Base-by-base conservation (phyloP, 2,329 filamentous ascomycete species). In the Aureobasidium leucospermi region DNA sequence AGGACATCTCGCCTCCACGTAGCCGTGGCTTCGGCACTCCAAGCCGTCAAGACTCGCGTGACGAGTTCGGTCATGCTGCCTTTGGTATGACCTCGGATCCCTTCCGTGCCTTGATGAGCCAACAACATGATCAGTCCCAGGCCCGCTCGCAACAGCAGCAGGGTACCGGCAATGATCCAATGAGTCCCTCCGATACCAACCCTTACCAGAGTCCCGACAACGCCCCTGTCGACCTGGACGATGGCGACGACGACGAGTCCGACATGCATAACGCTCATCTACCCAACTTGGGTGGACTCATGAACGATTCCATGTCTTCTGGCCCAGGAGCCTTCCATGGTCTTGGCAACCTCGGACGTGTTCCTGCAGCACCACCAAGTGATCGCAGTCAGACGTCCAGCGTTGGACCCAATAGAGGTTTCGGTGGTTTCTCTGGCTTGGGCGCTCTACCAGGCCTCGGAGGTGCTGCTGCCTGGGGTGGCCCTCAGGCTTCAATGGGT, bases 371-470 rank as follows among this genome's bases (percentile, higher is more conserved):
- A 76, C 85, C 90, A 55, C 87, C 87, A 5, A 90, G 91, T 65
- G 93, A 97, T 70, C 87, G 93, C 19, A 96, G 92, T 70, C 91
- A 96, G 72, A 96, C 90, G 0, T 96, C 92, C 0, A 96, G 92
- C 68, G 88, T 87, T 16, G 89, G 90, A 11, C 85, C 88, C 29
- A 75, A 77, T 45, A 89, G 90, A 67, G 86, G 81, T 9, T 96
- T 90, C 64, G 81, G 81, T 48, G 83, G 81, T 29, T 74, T 90
- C 16, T 78, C 82, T 60, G 79, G 78, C 39, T 75, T 88, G 55
- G 68, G 68, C 34, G 67, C 67, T 28, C 61, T 73, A 9, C 73
- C 73, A 39, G 74, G 75, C 9, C 65, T 76, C 10, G 85, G 86
- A 55, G 87, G 86, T 76, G 78, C 84, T 57, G 76, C 80, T 16